Evolutionary conservation across 2,329 filamentous ascomycete species (phyloP).

Genomic region (Pseudohalonectria lignicola): DNA sequence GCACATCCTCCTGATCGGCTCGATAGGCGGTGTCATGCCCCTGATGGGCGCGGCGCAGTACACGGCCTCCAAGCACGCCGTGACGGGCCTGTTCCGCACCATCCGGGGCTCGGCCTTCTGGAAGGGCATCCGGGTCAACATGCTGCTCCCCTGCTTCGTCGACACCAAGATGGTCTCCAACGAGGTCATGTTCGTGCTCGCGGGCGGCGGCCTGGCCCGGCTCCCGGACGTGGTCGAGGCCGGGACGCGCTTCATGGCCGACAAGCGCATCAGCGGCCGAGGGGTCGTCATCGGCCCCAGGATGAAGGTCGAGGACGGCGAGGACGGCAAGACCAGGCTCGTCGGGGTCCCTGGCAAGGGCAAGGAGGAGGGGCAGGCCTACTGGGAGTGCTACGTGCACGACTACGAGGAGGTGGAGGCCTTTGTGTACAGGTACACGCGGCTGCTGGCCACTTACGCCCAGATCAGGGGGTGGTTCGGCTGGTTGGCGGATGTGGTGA

Average conservation of each 20-base stretch:
- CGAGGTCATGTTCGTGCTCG: constrained; percentile 37
- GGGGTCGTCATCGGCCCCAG: constrained; percentile 47
- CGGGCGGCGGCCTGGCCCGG: constrained; percentile 45
- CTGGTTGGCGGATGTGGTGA: constrained; percentile 4
- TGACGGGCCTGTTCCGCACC: constrained; percentile 51
- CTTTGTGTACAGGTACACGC: constrained; percentile 14
- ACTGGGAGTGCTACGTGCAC: constrained; percentile 10
- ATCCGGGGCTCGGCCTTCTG: constrained; percentile 36
- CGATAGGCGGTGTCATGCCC: constrained; percentile 39
- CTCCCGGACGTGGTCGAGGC: constrained; percentile 52
- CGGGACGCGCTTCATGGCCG: constrained; percentile 47
- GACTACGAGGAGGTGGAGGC: constrained; percentile 14
- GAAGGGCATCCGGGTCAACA: constrained; percentile 48
- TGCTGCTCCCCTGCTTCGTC: constrained; percentile 55
- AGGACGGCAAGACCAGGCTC: constrained; percentile 15
- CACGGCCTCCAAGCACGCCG: constrained; percentile 50
- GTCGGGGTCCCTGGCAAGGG: constrained; percentile 6
- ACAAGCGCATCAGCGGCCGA: constrained; percentile 43
- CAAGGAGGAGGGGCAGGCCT: constrained; percentile 5
- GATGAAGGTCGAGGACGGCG: constrained; percentile 30
- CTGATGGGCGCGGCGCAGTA: constrained; percentile 38
- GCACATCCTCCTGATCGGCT: constrained; percentile 51
- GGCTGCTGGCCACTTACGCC: constrained; percentile 2
- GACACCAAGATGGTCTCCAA: constrained; percentile 43
- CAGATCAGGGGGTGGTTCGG: constrained; percentile 4